Conservation (phyloP, 805 yeast species). For the Yarrowia bubula region DNA sequence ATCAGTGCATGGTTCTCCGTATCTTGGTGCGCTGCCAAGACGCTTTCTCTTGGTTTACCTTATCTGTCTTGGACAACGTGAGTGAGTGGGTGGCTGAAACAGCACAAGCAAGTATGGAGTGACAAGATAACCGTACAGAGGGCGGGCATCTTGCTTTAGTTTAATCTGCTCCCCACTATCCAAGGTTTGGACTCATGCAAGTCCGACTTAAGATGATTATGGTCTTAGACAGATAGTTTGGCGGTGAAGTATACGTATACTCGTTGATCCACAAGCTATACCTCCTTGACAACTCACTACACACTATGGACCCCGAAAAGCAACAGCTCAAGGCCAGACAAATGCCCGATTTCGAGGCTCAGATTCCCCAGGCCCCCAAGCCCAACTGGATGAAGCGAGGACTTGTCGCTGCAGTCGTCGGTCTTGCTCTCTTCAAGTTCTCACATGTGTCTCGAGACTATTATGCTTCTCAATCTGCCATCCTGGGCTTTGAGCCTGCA, state of each 20-base stretch:
- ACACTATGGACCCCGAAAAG: constrained; percentile 12
- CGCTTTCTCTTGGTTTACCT: not conserved
- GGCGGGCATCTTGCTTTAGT: not conserved
- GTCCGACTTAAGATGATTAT: not conserved
- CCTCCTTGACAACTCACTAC: not conserved
- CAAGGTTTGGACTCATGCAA: constrained; percentile 1
- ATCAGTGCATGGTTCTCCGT: not conserved
- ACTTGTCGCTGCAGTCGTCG: not conserved
- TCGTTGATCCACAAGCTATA: not conserved
- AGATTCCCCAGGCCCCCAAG: not conserved
- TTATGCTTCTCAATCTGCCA: not conserved
- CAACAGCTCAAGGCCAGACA: not conserved
- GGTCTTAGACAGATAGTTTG: not conserved
- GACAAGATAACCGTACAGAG: not conserved
- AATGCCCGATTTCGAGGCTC: constrained; percentile 10
- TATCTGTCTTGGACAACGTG: not conserved
- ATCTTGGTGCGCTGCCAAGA: constrained; percentile 1
- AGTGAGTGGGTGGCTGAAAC: not conserved
- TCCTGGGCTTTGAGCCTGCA: not conserved
- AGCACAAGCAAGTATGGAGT: not conserved
- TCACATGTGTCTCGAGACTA: not conserved
- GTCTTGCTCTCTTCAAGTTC: not conserved
- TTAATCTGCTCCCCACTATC: not conserved
- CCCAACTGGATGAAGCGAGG: constrained; percentile 15
- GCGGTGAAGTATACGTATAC: not conserved